phyloP scores from a whole-genome alignment of 192 early-diverging fungal species.

The Diversispora epigaea region DNA sequence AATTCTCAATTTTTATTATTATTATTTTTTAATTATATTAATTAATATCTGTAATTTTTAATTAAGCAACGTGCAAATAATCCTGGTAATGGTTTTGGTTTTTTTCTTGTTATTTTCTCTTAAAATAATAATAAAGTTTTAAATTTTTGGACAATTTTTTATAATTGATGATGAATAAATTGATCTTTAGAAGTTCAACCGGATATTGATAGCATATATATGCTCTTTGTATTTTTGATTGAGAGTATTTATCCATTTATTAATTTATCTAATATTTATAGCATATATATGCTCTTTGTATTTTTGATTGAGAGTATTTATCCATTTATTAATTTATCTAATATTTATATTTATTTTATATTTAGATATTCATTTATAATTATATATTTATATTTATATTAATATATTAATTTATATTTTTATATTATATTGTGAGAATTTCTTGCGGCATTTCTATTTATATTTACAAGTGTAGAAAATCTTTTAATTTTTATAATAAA shows the following conservation, averaged over 20 bases:
- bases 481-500: too few relatives aligned
- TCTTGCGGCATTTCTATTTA: too few relatives aligned
- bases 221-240: too few relatives aligned
- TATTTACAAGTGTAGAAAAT: slow-evolving; percentile 21
- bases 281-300: slow-evolving; percentile 69
- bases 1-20: slow-evolving; percentile 4
- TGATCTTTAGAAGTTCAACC: too few relatives aligned
- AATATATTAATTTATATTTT: too few relatives aligned
- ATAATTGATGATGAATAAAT: slow-evolving; percentile 57
- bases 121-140: neutral
- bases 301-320: slow-evolving; percentile 56
- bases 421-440: too few relatives aligned
- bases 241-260: too few relatives aligned
- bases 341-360: slow-evolving; percentile 31
- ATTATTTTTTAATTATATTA: neutral
- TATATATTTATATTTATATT: too few relatives aligned
- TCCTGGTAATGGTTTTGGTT: slow-evolving; percentile 16
- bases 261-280: slow-evolving; percentile 52
- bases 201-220: too few relatives aligned
- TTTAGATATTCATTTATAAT: neutral
- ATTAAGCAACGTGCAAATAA: slow-evolving; percentile 32
- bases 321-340: too few relatives aligned
- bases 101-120: neutral
- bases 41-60: neutral
- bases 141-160: slow-evolving; percentile 23